These are phyloP conservation scores for Phyllosticta capitalensis DNA, from an alignment of 2,329 filamentous ascomycete genomes.

Conservation along the genomic window DNA sequence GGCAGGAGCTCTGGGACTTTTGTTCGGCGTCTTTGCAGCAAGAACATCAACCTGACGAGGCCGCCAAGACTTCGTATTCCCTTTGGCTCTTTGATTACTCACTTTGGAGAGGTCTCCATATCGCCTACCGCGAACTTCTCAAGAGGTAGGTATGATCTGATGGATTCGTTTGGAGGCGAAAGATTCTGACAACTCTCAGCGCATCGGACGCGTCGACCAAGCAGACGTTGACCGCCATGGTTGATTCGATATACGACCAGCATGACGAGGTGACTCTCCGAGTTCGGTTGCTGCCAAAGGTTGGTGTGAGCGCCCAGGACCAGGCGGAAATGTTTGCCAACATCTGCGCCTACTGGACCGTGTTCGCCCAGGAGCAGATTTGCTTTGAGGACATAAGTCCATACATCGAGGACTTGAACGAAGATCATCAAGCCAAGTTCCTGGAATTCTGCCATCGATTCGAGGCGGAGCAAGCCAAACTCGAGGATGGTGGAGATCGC, in stretches of 20 bases:
- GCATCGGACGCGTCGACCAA: neutral
- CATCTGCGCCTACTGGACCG: neutral
- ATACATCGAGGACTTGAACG: constrained; percentile 2
- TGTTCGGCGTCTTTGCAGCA: constrained; percentile 3
- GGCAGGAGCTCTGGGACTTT: constrained; percentile 10
- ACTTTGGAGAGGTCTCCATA: constrained; percentile 1
- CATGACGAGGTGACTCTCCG: constrained; percentile 3
- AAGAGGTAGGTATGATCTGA: neutral
- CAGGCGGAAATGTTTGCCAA: constrained; percentile 1
- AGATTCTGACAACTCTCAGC: neutral
- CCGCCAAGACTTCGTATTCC: constrained; percentile 1
- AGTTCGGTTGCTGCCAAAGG: constrained; percentile 2
- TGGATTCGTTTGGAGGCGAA: neutral
- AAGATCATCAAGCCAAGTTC: constrained; percentile 1
- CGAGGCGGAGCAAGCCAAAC: neutral
- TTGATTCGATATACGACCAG: neutral
- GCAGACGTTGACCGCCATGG: neutral
- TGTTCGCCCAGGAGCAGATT: constrained; percentile 1
- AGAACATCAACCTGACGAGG: constrained; percentile 1
- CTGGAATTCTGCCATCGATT: neutral
- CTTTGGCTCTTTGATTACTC: constrained; percentile 7
- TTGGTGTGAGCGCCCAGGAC: neutral
- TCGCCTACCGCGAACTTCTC: neutral
- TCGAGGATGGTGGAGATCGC: neutral
- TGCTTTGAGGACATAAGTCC: constrained; percentile 9